These are phyloP conservation scores for Fraxinus latifolia DNA, from an alignment of 305 asterid species.

Conservation along the genomic window DNA sequence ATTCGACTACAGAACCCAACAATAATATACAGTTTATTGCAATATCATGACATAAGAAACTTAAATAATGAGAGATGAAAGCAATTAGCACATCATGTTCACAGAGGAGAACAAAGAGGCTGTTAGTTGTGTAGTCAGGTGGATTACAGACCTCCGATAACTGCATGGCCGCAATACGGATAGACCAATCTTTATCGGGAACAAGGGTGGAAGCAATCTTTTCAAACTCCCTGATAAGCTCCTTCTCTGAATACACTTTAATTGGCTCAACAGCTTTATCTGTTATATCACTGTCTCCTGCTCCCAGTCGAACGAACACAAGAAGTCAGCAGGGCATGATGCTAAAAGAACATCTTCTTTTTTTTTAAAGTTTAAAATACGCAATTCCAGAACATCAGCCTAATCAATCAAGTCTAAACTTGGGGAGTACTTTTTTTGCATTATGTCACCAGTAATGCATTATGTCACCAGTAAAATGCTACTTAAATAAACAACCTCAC, in stretches of 20 bases:
- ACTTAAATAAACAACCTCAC: slow-evolving; percentile 1
- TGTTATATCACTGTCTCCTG: slow-evolving; percentile 86
- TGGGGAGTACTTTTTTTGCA: not conserved
- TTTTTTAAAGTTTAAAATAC: not conserved
- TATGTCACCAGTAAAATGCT: not conserved
- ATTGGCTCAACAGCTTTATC: slow-evolving; percentile 93
- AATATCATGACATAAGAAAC: not conserved
- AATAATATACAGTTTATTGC: not conserved
- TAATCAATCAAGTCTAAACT: not conserved
- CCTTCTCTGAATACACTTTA: slow-evolving; percentile 92
- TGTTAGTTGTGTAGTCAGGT: slow-evolving; percentile 3
- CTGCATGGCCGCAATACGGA: slow-evolving; percentile 95
- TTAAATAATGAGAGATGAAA: not conserved
- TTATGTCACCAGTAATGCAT: not conserved
- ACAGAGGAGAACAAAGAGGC: not conserved
- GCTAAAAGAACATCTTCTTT: slow-evolving; percentile 13
- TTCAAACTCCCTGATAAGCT: slow-evolving; percentile 90
- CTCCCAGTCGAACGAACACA: slow-evolving; percentile 30
- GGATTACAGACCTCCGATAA: slow-evolving; percentile 72
- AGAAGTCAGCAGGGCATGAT: slow-evolving; percentile 22
- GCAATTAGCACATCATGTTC: not conserved
- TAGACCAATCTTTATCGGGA: slow-evolving; percentile 98
- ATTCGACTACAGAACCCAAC: not conserved
- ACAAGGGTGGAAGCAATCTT: slow-evolving; percentile 87
- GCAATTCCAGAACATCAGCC: not conserved